Evolutionary conservation across 345 rosid species (phyloP), one percentile per base, ranked within the genome.

Genomic region (Theobroma cacao): DNA sequence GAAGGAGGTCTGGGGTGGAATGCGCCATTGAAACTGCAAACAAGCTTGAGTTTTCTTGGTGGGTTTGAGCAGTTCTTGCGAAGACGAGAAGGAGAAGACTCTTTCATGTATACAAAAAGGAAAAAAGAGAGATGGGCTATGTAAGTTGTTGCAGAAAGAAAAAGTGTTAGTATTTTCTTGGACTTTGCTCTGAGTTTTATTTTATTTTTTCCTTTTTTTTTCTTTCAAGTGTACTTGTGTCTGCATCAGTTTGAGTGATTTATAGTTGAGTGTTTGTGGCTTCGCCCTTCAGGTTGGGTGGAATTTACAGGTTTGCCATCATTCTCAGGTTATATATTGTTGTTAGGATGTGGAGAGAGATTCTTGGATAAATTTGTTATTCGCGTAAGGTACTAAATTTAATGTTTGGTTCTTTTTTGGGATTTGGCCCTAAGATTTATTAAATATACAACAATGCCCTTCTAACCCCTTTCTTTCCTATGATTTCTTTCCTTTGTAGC

Each of bases 11-110:
- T 75, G 41, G 61, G 68, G 31, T 20, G 63, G 74, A 83, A 75
- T 3, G 73, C 77, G 47, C 88, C 88, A 52, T 77, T 77, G 80
- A 83, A 86, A 52, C 86, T 86, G 80, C 86, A 86, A 17, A 83
- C 62, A 3, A 86, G 76, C 75, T 83, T 83, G 55, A 81, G 72
- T 59, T 63, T 80, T 28, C 79, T 77, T 36, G 83, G 18, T 12
- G 60, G 60, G 18, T 38, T 38, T 40, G 41, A 4, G 1, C 59
- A 33, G 50, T 77, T 80, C 80, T 79, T 79, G 59, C 74, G 79
- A 64, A 20, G 75, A 60, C 61, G 59, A 18, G 72, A 75, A 15
- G 52, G 18, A n/a, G 70, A 33, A 10, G 77, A 58, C 36, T 82
- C 82, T 70, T 79, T 79, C 85, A 82, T 79, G 75, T 77, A 20